Percentiles rank a stretch among this genome's conserved stretches.
These are phyloP conservation scores for Paxillus ammoniavirescens DNA, from an alignment of 768 basidiomycete species.

Conservation along the genomic window DNA sequence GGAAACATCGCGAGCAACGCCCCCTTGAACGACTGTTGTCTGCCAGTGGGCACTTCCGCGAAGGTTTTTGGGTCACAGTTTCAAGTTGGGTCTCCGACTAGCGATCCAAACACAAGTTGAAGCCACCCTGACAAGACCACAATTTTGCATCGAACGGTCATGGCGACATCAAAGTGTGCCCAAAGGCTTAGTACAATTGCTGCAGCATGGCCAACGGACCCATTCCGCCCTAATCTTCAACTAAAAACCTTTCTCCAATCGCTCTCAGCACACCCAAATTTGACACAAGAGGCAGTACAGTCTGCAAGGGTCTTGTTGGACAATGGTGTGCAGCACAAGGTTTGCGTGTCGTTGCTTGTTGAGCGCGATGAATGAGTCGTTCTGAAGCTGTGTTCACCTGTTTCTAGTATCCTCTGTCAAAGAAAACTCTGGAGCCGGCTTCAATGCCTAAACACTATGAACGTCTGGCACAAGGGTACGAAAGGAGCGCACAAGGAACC, in stretches of 20 bases:
- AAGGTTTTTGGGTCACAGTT: constrained; percentile 19
- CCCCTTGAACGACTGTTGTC: no score
- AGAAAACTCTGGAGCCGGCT: constrained; percentile 62
- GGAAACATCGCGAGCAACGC: no score
- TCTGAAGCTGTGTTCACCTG: constrained; percentile 15
- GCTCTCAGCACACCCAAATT: constrained; percentile 64
- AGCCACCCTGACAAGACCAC: neutral
- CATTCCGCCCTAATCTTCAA: constrained; percentile 76
- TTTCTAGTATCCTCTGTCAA: constrained; percentile 63
- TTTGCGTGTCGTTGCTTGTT: constrained; percentile 23
- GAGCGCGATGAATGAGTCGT: constrained; percentile 1
- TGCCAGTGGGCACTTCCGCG: constrained; percentile 9
- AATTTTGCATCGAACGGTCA: constrained; percentile 13
- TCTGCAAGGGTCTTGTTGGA: constrained; percentile 55
- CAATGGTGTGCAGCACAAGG: constrained; percentile 59
- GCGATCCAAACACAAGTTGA: neutral
- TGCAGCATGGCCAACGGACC: constrained; percentile 64
- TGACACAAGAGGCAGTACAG: constrained; percentile 59
- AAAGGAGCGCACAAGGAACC: constrained; percentile 76
- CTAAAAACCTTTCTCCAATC: constrained; percentile 63
- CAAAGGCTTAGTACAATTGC: constrained; percentile 57
- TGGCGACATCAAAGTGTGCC: constrained; percentile 38
- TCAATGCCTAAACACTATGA: constrained; percentile 75
- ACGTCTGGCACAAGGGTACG: constrained; percentile 68
- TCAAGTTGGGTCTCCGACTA: constrained; percentile 2